Conservation (phyloP, 1,284 basidiomycete genomes). For the Ganoderma sinense region DNA sequence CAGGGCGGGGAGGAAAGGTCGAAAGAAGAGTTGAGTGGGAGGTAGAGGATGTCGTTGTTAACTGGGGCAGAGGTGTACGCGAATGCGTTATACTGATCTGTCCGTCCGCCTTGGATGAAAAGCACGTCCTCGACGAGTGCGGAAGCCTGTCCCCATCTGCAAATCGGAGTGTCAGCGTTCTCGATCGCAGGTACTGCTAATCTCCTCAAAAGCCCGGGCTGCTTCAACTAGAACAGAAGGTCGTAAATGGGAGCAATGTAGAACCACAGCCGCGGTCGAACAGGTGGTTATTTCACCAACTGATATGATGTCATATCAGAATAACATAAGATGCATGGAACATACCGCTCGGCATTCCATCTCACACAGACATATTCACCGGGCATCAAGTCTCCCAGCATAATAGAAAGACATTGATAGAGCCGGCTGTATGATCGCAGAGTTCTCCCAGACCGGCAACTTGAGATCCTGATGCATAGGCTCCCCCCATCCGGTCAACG, state of each 20-base stretch:
- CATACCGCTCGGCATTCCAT: not conserved
- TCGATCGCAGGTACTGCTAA: not conserved
- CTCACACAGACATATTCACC: not conserved
- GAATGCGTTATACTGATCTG: constrained; percentile 70
- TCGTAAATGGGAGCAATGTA: not conserved
- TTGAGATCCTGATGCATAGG: not conserved
- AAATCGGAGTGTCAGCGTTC: not conserved
- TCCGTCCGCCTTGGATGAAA: constrained; percentile 82
- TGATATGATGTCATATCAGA: constrained; percentile 1
- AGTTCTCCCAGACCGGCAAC: not conserved
- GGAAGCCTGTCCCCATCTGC: constrained; percentile 86
- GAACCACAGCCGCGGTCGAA: not conserved
- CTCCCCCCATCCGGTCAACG: not conserved
- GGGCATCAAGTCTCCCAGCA: not conserved
- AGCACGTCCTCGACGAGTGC: constrained; percentile 68
- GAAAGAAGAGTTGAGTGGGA: constrained; percentile 72
- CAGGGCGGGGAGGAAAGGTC: constrained; percentile 69
- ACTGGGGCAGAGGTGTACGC: constrained; percentile 81
- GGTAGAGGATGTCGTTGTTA: constrained; percentile 70
- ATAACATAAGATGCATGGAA: not conserved
- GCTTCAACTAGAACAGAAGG: not conserved
- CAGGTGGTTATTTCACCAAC: not conserved
- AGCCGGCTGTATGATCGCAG: not conserved
- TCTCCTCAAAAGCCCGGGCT: not conserved
- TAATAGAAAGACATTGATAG: not conserved